A percentile compares a stretch with the other conserved stretches of the same genome.
These are phyloP conservation scores for Cairneyella variabilis DNA, from an alignment of 495 filamentous ascomycete genomes.

Conservation along the genomic window DNA sequence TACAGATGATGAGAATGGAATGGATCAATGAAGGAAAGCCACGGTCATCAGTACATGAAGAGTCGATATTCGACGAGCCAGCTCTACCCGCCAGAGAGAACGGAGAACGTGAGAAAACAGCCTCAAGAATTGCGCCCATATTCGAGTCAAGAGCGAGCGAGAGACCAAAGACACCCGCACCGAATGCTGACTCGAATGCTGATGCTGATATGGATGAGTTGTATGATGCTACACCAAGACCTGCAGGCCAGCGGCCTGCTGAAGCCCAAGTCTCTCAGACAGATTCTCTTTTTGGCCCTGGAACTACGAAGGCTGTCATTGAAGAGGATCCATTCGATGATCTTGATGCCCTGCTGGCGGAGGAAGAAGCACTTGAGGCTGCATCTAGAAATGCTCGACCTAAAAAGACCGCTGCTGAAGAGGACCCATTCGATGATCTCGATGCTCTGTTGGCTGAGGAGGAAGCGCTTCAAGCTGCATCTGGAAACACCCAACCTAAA, in stretches of 20 bases:
- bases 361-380: conserved; percentile 31
- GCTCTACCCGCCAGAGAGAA: conserved; percentile 21
- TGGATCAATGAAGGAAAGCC: conserved; percentile 82
- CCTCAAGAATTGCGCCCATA: conserved; percentile 42
- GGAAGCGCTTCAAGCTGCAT: too few relatives aligned
- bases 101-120: conserved; percentile 28
- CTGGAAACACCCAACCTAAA: too few relatives aligned
- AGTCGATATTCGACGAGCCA: conserved; percentile 34
- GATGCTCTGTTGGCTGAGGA: conserved; percentile 50
- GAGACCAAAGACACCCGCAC: conserved; percentile 21
- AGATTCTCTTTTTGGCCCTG: conserved; percentile 19
- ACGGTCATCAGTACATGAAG: conserved; percentile 46
- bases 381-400: conserved; percentile 12
- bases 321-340: conserved; percentile 40
- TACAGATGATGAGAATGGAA: conserved; percentile 70
- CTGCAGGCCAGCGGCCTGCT: neutral
- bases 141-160: conserved; percentile 32
- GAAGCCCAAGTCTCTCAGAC: conserved; percentile 4
- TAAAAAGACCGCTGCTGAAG: neutral
- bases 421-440: conserved; percentile 42
- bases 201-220: conserved; percentile 23
- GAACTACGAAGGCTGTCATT: conserved; percentile 6
- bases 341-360: conserved; percentile 47
- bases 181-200: conserved; percentile 1
- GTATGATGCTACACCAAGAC: conserved; percentile 26